phyloP scores from a whole-genome alignment of 2,329 filamentous ascomycete genomes.

The Hymenotorrendiella dingleyae region DNA sequence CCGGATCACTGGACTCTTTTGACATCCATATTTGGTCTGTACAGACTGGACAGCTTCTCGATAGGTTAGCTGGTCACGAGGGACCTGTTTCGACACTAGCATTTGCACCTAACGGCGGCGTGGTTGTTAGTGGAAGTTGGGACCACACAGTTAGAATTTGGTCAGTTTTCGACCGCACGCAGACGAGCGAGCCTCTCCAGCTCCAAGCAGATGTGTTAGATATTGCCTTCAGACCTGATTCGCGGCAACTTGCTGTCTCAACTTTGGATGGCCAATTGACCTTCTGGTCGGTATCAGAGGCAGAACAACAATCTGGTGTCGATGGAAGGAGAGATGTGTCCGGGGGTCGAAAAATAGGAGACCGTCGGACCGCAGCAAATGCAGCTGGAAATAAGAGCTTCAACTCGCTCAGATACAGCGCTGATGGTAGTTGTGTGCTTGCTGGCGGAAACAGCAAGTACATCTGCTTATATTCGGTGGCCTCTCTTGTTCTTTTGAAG shows the following conservation, averaged over 20 bases:
- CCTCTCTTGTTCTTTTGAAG: slow-evolving; percentile 83
- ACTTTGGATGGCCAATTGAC: slow-evolving; percentile 90
- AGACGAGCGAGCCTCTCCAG: slow-evolving; percentile 90
- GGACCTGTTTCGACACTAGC: slow-evolving; percentile 84
- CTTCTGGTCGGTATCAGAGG: slow-evolving; percentile 90
- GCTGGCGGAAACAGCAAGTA: slow-evolving; percentile 97
- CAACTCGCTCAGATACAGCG: slow-evolving; percentile 81
- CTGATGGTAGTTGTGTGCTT: slow-evolving; percentile 83
- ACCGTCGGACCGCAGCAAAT: slow-evolving; percentile 87
- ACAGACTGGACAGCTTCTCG: slow-evolving; percentile 90
- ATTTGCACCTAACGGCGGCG: slow-evolving; percentile 80
- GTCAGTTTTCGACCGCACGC: slow-evolving; percentile 90
- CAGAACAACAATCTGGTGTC: slow-evolving; percentile 76
- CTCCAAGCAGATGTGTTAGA: slow-evolving; percentile 86
- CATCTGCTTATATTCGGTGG: slow-evolving; percentile 94
- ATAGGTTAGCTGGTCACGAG: slow-evolving; percentile 86
- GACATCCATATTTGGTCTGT: slow-evolving; percentile 99
- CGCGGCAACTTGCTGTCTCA: slow-evolving; percentile 82
- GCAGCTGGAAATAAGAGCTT: slow-evolving; percentile 87
- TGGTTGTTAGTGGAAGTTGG: slow-evolving; percentile 90
- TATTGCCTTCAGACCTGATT: slow-evolving; percentile 83
- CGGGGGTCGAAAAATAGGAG: slow-evolving; percentile 80
- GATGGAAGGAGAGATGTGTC: slow-evolving; percentile 91
- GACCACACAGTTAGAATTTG: slow-evolving; percentile 92
- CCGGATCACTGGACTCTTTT: slow-evolving; percentile 91